Conservation (phyloP, 176 grass and related monocot species). For the Melocanna baccifera region DNA sequence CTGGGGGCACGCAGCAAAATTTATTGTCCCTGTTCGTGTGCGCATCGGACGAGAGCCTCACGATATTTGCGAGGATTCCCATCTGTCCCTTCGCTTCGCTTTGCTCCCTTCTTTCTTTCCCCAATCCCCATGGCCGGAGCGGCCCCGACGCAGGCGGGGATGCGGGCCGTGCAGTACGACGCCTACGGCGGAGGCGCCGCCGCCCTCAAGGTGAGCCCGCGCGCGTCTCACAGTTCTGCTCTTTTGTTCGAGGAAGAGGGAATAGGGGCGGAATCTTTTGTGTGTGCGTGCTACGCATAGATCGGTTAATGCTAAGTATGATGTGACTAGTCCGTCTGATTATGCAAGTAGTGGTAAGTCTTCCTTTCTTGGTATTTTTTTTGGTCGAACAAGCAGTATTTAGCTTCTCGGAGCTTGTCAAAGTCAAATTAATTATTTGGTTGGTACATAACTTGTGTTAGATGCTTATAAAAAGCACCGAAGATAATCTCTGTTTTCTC, state of each 20-base stretch:
- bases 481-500: neutral
- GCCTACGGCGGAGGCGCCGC: conserved; percentile 28
- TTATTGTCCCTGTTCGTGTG: no score
- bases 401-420: neutral
- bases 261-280: neutral
- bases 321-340: neutral
- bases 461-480: neutral
- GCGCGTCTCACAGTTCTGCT: neutral
- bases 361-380: neutral
- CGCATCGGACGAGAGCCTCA: neutral
- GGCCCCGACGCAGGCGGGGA: neutral
- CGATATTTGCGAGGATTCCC: neutral
- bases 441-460: neutral
- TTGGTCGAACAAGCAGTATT: neutral
- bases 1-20: no score
- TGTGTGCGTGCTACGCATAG: neutral
- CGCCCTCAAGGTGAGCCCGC: conserved; percentile 28
- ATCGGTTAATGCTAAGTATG: neutral
- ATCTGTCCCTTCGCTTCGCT: neutral
- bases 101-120: neutral
- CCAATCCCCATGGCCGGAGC: conserved; percentile 31
- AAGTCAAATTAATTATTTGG: neutral
- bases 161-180: conserved; percentile 52
- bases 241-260: neutral
- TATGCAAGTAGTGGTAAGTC: neutral